Evolutionary conservation across 2,329 filamentous ascomycete genomes (phyloP), one percentile per base, ranked within the genome.

Genomic region (Dothideomycetes sp.): DNA sequence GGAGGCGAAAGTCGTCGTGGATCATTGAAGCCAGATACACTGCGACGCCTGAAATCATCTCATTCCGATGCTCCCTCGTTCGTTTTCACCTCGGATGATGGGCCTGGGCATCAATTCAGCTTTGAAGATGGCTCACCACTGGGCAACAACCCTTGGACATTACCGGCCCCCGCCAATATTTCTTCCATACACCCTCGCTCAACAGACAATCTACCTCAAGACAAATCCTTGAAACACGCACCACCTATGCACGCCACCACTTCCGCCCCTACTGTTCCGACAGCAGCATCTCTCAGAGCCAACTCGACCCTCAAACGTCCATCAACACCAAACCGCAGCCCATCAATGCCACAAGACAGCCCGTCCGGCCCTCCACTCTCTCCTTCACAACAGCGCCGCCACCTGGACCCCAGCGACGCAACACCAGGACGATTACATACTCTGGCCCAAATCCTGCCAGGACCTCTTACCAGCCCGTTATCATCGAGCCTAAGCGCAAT

Each of bases 401-500:
- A 45, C 49, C 54, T 53, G 1, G 38, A 34, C 4, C 3, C 12
- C 56, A 44, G 58, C 60, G 45, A 67, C 58, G 32, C 60, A 8
- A 53, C 55, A 37, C 57, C 52, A 35, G 48, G 51, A 24, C 57
- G 64, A 17, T 17, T 32, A 13, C 25, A 31, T 23, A 47, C 28
- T 13, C 64, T 74, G 13, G 65, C 66, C 3, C 68, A 67, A 3
- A 71, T 82, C 25, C 65, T 74, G 4, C 72, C 71, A 4, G 74
- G 74, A 1, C 71, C 75, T 5, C 60, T 82, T 4, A 68, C 78
- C 2, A 71, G 72, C 20, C 76, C 79, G 0, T 63, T 82, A 1
- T 77, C 72, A 2, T 71, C 69, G 2, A 72, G 71, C 1, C 64
- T 83, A 12, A 75, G 68, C 11, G 78, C 73, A 1, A 72, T 82